Evolutionary conservation across 1,284 basidiomycete genomes (phyloP).

Genomic region (Cryptococcus neoformans): DNA sequence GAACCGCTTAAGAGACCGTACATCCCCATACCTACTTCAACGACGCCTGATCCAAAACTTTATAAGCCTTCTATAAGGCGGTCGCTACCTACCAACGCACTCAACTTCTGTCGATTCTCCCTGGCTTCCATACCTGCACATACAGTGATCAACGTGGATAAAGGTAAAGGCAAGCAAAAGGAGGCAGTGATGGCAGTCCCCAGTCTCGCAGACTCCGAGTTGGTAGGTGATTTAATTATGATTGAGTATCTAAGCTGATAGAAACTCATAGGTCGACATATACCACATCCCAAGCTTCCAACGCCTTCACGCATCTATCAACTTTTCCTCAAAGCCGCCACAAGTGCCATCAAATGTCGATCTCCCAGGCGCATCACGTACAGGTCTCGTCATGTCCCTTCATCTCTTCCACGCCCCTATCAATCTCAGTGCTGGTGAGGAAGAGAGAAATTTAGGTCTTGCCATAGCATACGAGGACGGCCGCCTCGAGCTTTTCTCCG

Average conservation of each 20-base stretch:
- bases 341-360: slow-evolving; percentile 3
- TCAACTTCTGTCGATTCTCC: slow-evolving; percentile 85
- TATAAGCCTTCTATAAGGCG: slow-evolving; percentile 50
- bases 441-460: slow-evolving; percentile 52
- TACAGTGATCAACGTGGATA: neutral
- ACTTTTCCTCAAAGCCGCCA: slow-evolving; percentile 12
- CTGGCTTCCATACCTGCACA: slow-evolving; percentile 43
- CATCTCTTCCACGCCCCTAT: slow-evolving; percentile 55
- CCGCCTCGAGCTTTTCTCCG: slow-evolving; percentile 62
- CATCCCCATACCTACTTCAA: slow-evolving; percentile 56
- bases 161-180: slow-evolving; percentile 21
- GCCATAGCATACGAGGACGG: slow-evolving; percentile 80
- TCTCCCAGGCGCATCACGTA: slow-evolving; percentile 2
- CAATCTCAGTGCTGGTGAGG: slow-evolving; percentile 24
- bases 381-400: slow-evolving; percentile 79
- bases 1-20: slow-evolving; percentile 56
- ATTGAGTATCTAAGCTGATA: neutral
- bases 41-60: neutral
- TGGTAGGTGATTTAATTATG: slow-evolving; percentile 54
- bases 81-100: slow-evolving; percentile 77
- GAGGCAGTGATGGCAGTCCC: slow-evolving; percentile 69
- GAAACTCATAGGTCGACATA: slow-evolving; percentile 64
- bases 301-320: slow-evolving; percentile 67
- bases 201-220: slow-evolving; percentile 78
- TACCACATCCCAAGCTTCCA: slow-evolving; percentile 64